Percentiles rank a stretch among this genome's conserved stretches.
These are phyloP conservation scores for Lecanicillium sp. DNA, from an alignment of 2,329 filamentous ascomycete genomes.

Conservation along the genomic window DNA sequence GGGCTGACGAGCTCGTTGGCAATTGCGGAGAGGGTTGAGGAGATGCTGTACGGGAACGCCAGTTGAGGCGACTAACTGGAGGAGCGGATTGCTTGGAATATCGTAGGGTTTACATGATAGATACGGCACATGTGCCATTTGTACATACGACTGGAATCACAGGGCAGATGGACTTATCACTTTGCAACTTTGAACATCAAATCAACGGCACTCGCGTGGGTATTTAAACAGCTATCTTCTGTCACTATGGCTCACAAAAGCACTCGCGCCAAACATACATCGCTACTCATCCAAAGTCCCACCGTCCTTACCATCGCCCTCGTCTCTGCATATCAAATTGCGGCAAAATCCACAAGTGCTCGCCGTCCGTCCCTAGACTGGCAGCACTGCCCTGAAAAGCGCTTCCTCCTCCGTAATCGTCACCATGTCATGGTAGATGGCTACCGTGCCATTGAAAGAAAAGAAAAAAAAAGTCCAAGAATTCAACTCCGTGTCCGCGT, in stretches of 20 bases:
- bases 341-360: constrained; percentile 1
- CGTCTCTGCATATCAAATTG: background rate
- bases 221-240: constrained; percentile 5
- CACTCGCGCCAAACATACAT: background rate
- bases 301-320: background rate
- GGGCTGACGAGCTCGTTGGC: constrained; percentile 83
- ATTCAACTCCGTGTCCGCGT: constrained; percentile 4
- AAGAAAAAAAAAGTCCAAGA: background rate
- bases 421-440: background rate
- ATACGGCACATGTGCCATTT: too few relatives aligned
- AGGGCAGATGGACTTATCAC: constrained; percentile 9
- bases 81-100: background rate
- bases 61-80: background rate
- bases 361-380: too few relatives aligned
- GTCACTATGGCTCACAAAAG: background rate
- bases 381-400: too few relatives aligned
- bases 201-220: constrained; percentile 8
- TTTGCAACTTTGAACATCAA: constrained; percentile 4
- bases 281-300: constrained; percentile 3
- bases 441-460: background rate
- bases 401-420: background rate
- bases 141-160: too few relatives aligned
- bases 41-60: constrained; percentile 38
- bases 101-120: background rate
- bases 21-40: constrained; percentile 69